phyloP scores from a whole-genome alignment of 768 basidiomycete genomes.

The Mycena belliarum region DNA sequence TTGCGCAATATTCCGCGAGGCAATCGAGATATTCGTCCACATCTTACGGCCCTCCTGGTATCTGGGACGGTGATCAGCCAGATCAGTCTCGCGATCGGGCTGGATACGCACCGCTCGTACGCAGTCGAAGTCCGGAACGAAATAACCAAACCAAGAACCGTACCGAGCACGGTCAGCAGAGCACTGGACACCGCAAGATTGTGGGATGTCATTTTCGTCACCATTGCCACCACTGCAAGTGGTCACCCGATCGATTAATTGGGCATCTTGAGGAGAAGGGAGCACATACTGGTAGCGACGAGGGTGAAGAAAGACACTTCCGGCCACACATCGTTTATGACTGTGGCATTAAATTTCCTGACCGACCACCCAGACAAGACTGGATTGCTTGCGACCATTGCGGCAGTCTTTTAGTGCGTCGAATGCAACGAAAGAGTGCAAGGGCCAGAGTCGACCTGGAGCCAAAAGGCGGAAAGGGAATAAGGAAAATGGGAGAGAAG shows the following conservation, averaged over 20 bases:
- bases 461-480: neutral
- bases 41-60: slow-evolving; percentile 72
- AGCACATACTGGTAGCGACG: slow-evolving; percentile 53
- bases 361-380: slow-evolving; percentile 8
- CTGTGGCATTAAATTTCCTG: slow-evolving; percentile 43
- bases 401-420: neutral
- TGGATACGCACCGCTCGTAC: slow-evolving; percentile 54
- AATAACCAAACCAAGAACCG: slow-evolving; percentile 70
- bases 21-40: slow-evolving; percentile 43
- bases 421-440: neutral
- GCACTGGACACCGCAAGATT: slow-evolving; percentile 53
- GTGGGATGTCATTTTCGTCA: slow-evolving; percentile 49
- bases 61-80: slow-evolving; percentile 29
- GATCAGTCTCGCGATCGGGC: neutral
- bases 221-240: slow-evolving; percentile 55
- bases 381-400: slow-evolving; percentile 10
- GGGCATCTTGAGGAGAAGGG: slow-evolving; percentile 29
- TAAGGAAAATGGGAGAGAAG: neutral
- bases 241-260: slow-evolving; percentile 40
- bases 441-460: no score
- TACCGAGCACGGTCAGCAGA: slow-evolving; percentile 71
- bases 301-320: slow-evolving; percentile 62
- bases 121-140: slow-evolving; percentile 75
- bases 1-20: slow-evolving; percentile 20
- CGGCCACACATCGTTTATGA: slow-evolving; percentile 69